Base-by-base conservation (phyloP, 2,329 filamentous ascomycete genomes). In the Atkinsonella hypoxylon region DNA sequence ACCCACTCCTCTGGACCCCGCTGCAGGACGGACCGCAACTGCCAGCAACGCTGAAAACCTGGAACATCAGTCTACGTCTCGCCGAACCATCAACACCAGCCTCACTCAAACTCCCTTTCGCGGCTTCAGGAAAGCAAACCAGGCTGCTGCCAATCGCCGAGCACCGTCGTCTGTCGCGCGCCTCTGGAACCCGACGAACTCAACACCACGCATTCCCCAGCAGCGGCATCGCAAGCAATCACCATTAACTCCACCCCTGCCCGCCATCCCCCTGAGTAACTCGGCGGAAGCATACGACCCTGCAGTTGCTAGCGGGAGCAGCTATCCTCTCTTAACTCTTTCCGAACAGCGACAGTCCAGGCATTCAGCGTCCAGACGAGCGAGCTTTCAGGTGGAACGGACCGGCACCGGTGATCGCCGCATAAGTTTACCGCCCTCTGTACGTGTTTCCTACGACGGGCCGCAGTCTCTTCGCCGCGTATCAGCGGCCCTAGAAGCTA, bases 151-250 rank as follows among this genome's bases (percentile, higher is more conserved):
- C 34, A 64, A 57, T 32, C 66, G 68, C 26, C 68, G 45, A 68
- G 65, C n/a, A 48, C 70, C 67, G 31, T 66, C 71, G 31, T 68
- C 70, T 4, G 68, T 74, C 20, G 71, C 73, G 44, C 75, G 76
- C 36, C 74, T 81, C 56, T 81, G 78, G 78, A 81, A 81, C 58
- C 78, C 78, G 22, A 75, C 75, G 52, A 81, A 81, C 60, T 81
- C 76, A 26, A 80, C 77, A 2, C 77, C 76, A 43, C 70, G 76
- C 52, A 57, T 63, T 49, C 55, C 67, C 50, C 59, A 56, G 22
- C 53, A 56, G 18, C 47, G 11, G 9, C 39, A 52, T 45, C 60
- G 70, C 50, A 67, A 62, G 53, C 72, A 76, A 51, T 74, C 75
- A 26, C 70, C 70, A 15, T 80, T 77, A 13, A 75, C 74, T 15